Evolutionary conservation across 2,329 filamentous ascomycete genomes (phyloP).

Genomic region (Teratosphaeria gauchensis): DNA sequence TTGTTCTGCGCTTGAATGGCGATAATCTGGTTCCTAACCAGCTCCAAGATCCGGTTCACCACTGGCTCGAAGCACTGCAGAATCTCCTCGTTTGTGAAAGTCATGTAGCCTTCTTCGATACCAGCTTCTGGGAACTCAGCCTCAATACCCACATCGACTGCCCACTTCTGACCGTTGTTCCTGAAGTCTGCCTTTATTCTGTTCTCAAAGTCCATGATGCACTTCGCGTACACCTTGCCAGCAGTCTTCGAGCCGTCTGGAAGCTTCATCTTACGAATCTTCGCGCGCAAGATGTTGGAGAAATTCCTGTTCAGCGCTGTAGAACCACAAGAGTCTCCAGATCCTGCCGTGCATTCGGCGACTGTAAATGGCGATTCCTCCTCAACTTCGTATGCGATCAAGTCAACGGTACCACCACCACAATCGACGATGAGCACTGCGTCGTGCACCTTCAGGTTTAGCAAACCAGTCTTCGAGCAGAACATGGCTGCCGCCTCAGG

Average conservation of each 20-base stretch:
- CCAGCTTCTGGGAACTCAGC: conserved; percentile 95
- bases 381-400: conserved; percentile 98
- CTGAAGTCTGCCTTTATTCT: conserved; percentile 99
- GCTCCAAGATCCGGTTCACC: conserved; percentile 89
- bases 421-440: conserved; percentile 98
- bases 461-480: conserved; percentile 89
- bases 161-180: conserved; percentile 99
- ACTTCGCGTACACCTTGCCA: conserved; percentile 97
- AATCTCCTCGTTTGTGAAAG: conserved; percentile 98
- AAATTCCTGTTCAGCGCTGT: conserved; percentile 97
- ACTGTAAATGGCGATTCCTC: conserved; percentile 96
- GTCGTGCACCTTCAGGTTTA: conserved; percentile 96
- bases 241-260: conserved; percentile 94
- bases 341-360: conserved; percentile 92
- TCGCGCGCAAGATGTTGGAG: conserved; percentile 92
- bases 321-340: conserved; percentile 95
- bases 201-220: conserved; percentile 99
- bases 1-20: conserved; percentile 97
- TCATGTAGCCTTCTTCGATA: conserved; percentile 99
- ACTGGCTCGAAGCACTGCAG: conserved; percentile 98
- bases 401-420: conserved; percentile 94
- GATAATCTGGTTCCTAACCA: conserved; percentile 96
- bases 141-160: conserved; percentile 93
- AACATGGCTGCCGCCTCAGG: conserved; percentile 96
- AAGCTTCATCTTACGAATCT: conserved; percentile 98